A percentile compares a stretch with the other conserved stretches of the same genome.
Evolutionary conservation across 2,329 filamentous ascomycete species (phyloP).

Genomic region (Neofusicoccum cordaticola): DNA sequence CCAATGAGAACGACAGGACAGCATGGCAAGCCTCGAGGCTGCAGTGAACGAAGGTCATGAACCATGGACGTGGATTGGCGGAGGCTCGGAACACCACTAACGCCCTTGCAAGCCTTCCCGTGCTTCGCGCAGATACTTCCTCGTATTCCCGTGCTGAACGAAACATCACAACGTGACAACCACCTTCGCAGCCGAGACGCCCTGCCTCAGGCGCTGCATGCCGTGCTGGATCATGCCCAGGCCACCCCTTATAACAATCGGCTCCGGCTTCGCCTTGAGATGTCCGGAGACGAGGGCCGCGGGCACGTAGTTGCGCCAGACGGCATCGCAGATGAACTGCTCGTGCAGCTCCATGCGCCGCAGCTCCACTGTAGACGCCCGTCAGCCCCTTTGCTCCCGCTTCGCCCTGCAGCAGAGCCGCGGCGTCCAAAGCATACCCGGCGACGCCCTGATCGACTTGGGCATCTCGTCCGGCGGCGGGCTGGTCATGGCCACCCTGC

Average conservation of each 20-base stretch:
- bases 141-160: background rate
- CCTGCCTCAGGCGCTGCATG: constrained; percentile 28
- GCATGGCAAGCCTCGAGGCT: too few relatives aligned
- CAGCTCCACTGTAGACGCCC: background rate
- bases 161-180: constrained; percentile 26
- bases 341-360: background rate
- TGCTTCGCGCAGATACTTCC: too few relatives aligned
- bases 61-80: too few relatives aligned
- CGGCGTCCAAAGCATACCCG: background rate
- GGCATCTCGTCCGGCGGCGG: background rate
- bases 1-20: too few relatives aligned
- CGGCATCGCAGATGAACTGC: background rate
- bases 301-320: constrained; percentile 1
- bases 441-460: background rate
- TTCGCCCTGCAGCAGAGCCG: too few relatives aligned
- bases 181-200: constrained; percentile 34
- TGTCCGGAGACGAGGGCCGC: background rate
- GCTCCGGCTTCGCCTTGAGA: constrained; percentile 1
- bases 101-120: too few relatives aligned
- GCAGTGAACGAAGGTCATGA: too few relatives aligned
- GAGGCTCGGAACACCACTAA: too few relatives aligned
- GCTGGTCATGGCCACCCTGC: background rate
- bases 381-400: too few relatives aligned
- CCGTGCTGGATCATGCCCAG: constrained; percentile 30
- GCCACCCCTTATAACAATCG: constrained; percentile 28